Evolutionary conservation across 2,329 filamentous ascomycete genomes (phyloP).

Genomic region (Graphilbum ipis-grandicollis): DNA sequence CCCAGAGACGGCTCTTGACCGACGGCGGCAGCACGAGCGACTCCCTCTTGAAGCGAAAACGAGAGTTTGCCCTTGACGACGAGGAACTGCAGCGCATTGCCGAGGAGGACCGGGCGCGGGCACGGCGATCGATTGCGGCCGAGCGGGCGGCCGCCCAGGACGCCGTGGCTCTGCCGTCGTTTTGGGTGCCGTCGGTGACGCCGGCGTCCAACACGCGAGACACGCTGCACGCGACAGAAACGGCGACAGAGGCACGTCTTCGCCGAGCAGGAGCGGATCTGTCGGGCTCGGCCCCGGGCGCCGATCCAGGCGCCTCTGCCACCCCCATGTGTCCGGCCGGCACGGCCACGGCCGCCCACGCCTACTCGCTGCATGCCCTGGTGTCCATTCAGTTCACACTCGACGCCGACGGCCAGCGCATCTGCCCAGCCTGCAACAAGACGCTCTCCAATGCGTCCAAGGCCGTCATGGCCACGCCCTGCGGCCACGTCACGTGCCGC

Average conservation of each 20-base stretch:
- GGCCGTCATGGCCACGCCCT: conserved; percentile 69
- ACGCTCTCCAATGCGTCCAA: conserved; percentile 64
- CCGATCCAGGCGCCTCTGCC: too few species aligned
- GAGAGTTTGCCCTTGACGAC: conserved; percentile 68
- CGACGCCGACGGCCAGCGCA: conserved; percentile 13
- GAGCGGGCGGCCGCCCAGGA: conserved; percentile 53
- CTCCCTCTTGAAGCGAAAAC: too few species aligned
- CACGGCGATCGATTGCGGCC: conserved; percentile 51
- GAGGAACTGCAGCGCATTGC: conserved; percentile 58
- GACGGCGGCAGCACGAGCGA: background rate
- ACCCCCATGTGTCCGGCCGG: conserved; percentile 62
- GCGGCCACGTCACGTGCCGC: conserved; percentile 81
- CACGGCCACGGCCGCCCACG: conserved; percentile 45
- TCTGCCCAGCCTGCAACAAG: conserved; percentile 80
- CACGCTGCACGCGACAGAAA: background rate
- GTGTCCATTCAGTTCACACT: conserved; percentile 57
- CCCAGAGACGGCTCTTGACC: background rate
- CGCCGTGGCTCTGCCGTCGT: conserved; percentile 53
- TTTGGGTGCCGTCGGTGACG: conserved; percentile 82
- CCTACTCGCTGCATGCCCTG: conserved; percentile 62
- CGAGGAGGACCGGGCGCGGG: conserved; percentile 49
- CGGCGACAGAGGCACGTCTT: too few species aligned
- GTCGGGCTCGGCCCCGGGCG: too few species aligned
- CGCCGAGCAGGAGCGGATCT: too few species aligned
- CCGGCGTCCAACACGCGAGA: conserved; percentile 35